These are phyloP conservation scores for Dianthus caryophyllus DNA, from an alignment of 148 eudicot genomes.

Conservation along the genomic window DNA sequence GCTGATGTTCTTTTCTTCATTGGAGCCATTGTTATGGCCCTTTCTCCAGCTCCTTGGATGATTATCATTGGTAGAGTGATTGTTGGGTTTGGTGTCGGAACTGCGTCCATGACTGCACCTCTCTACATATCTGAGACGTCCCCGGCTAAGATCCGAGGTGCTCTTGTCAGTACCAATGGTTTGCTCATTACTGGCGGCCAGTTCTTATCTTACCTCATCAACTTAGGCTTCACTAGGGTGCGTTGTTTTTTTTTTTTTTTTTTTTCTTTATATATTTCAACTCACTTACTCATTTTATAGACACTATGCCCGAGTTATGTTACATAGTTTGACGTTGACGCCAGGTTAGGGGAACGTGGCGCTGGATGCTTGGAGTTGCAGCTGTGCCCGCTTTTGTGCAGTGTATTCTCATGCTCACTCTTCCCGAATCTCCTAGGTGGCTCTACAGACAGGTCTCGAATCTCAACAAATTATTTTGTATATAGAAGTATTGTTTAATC, in stretches of 20 bases:
- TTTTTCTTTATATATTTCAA: not conserved
- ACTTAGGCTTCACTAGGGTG: constrained; percentile 22
- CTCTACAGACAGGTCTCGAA: constrained; percentile 19
- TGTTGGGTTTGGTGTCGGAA: constrained; percentile 20
- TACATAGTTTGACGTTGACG: too few relatives aligned
- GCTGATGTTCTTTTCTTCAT: constrained; percentile 16
- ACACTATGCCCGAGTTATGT: too few relatives aligned
- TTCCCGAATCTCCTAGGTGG: constrained; percentile 26
- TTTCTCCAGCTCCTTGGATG: constrained; percentile 18
- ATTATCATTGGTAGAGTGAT: constrained; percentile 19
- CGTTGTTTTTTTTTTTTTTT: too few relatives aligned
- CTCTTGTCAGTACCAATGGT: constrained; percentile 23
- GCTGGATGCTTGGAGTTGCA: constrained; percentile 25
- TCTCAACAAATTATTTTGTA: too few relatives aligned
- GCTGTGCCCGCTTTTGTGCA: constrained; percentile 29
- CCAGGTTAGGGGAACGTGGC: constrained; percentile 24
- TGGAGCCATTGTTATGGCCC: constrained; percentile 15
- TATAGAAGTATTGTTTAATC: too few relatives aligned
- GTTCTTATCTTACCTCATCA: constrained; percentile 23
- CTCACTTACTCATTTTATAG: not conserved
- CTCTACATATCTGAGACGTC: constrained; percentile 24
- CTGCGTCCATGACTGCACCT: constrained; percentile 24
- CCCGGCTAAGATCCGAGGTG: constrained; percentile 19
- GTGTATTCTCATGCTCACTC: constrained; percentile 20
- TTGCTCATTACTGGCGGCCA: constrained; percentile 24